These are phyloP conservation scores for Silene vulgaris DNA, from an alignment of 179 eudicot species.

Conservation along the genomic window DNA sequence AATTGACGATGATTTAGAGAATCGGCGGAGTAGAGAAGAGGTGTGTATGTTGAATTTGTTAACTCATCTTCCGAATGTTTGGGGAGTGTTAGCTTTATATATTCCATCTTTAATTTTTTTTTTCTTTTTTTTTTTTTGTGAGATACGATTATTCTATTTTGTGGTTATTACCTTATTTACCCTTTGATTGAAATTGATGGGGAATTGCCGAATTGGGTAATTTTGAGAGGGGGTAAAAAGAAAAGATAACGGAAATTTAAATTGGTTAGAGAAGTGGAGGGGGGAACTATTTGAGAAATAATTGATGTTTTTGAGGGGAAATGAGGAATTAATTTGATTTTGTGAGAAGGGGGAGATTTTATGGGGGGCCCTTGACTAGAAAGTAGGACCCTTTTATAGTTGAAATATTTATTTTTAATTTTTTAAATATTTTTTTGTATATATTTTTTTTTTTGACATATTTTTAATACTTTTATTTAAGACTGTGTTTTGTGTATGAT, in stretches of 20 bases:
- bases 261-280: neutral
- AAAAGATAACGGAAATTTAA: neutral
- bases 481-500: too few species aligned
- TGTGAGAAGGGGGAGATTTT: neutral
- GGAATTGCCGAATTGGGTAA: too few species aligned
- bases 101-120: neutral
- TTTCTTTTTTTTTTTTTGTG: too few species aligned
- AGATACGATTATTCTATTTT: too few species aligned
- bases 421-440: too few species aligned
- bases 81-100: slow-evolving; percentile 17
- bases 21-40: slow-evolving; percentile 28
- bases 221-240: neutral
- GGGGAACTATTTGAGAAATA: neutral
- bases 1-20: neutral
- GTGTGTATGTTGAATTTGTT: slow-evolving; percentile 13
- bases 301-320: neutral
- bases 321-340: neutral
- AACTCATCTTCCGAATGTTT: slow-evolving; percentile 25
- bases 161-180: neutral
- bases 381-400: too few species aligned
- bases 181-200: neutral
- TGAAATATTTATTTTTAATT: too few species aligned
- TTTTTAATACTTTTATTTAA: too few species aligned
- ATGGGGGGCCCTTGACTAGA: too few species aligned
- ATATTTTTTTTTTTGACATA: too few species aligned